Base-by-base conservation (phyloP, 169 alveolate species). In the Babesia ovata region DNA sequence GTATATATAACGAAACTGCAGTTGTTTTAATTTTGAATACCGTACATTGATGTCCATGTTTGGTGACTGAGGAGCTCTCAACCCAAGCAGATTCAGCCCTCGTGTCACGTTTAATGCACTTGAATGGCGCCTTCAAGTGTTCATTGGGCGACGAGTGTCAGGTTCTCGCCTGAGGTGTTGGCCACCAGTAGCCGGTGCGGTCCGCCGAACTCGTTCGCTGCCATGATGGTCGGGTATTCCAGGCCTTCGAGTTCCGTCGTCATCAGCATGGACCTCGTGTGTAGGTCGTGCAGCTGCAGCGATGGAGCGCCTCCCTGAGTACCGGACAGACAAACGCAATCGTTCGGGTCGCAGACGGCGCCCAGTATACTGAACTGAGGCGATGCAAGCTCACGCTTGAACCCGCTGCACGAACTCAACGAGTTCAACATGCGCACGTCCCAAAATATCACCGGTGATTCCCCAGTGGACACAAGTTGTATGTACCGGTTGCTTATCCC, bases 391-490 rank as follows among this genome's bases (percentile, higher is more conserved):
- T 79, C 81, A 11, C 69, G 45, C 87, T 58, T 79, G 70, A 79
- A 79, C 19, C 84, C 73, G 46, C 60, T 63, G 70, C 79, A 70
- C 24, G 87, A 36, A 66, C 72, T 70, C 17, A 79, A 70, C 19
- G 87, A 79, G 71, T 61, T 71, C 46, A 79, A 62, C 87, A 79
- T 79, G 22, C 87, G 63, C 52, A 79, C 75, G 67, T 79, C 87
- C 87, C 87, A 79, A 71, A 79, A 79, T 21, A 79, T 48, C 48
- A 79, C 82, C 14, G 87, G 87, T 14, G 50, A 26, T 10, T 58
- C 66, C n/a, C 63, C 63, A 17, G 60, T 46, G 0, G 82, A 71
- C n/a, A 72, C 84, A 59, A 72, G 62, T 45, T 79, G 87, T 48
- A 79, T 70, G 44, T 66, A 79, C 48, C 75, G 82, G 46, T 79